phyloP scores from a whole-genome alignment of 495 filamentous ascomycete species.

The Penicillium turbatum region DNA sequence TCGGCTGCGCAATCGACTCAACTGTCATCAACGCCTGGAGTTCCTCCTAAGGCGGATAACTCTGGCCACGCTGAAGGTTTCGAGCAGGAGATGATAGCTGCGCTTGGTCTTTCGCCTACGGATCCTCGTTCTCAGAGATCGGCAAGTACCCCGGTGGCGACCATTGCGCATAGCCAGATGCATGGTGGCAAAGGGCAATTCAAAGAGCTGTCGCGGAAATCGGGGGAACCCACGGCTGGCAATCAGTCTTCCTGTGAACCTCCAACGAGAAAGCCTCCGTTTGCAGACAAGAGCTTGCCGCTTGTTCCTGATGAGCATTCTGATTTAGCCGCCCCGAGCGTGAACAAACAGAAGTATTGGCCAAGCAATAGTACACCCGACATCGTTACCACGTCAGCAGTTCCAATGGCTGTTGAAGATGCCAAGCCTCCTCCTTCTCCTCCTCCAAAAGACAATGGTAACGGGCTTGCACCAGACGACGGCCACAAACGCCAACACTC shows the following conservation, averaged over 20 bases:
- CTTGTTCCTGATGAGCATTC: constrained; percentile 3
- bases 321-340: neutral
- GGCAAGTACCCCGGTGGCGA: neutral
- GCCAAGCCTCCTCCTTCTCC: constrained; percentile 3
- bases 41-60: neutral
- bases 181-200: neutral
- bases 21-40: neutral
- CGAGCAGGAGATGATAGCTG: constrained; percentile 26
- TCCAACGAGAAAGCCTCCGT: neutral
- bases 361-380: neutral
- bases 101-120: constrained; percentile 24
- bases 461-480: neutral
- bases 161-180: neutral
- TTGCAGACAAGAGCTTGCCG: constrained; percentile 5
- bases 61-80: constrained; percentile 13
- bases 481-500: constrained; percentile 15
- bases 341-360: neutral
- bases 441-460: neutral
- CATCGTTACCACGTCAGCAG: constrained; percentile 11
- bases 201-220: neutral
- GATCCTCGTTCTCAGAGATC: constrained; percentile 6
- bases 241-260: neutral
- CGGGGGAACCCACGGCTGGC: neutral
- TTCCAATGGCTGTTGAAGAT: constrained; percentile 15
- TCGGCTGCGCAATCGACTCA: neutral